These are phyloP conservation scores for Favolaschia claudopus DNA, from an alignment of 768 basidiomycete species.

Conservation along the genomic window DNA sequence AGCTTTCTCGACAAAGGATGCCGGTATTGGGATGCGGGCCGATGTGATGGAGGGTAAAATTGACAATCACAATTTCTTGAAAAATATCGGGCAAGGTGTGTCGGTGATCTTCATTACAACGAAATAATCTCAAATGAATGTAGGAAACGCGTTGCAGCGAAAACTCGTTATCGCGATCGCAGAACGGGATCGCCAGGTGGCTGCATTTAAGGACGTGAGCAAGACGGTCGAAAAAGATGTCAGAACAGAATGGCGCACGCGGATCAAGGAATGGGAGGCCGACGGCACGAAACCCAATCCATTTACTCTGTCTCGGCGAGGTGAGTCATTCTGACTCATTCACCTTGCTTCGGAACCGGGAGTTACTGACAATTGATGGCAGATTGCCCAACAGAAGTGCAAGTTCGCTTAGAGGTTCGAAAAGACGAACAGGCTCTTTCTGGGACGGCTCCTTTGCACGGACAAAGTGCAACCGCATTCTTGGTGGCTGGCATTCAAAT, in stretches of 20 bases:
- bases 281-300: conserved; percentile 30
- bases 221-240: not conserved
- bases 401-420: conserved; percentile 9
- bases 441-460: not conserved
- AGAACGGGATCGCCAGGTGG: conserved; percentile 9
- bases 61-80: not conserved
- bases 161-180: conserved; percentile 16
- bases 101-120: not conserved
- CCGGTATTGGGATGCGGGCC: not conserved
- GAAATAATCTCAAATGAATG: too few relatives aligned
- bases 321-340: not conserved
- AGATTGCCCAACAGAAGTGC: not conserved
- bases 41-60: not conserved
- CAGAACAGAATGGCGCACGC: not conserved
- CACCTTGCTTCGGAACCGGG: not conserved
- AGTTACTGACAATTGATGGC: not conserved
- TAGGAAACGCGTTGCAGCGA: conserved; percentile 5
- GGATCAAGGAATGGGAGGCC: conserved; percentile 18
- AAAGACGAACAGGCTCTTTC: not conserved
- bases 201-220: conserved; percentile 2
- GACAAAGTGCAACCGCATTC: not conserved
- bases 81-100: not conserved
- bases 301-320: not conserved
- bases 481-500: conserved; percentile 12
- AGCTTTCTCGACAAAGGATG: not conserved